Evolutionary conservation across 495 filamentous ascomycete species (phyloP), one percentile per base, ranked within the genome.

Genomic region (Letharia lupina): DNA sequence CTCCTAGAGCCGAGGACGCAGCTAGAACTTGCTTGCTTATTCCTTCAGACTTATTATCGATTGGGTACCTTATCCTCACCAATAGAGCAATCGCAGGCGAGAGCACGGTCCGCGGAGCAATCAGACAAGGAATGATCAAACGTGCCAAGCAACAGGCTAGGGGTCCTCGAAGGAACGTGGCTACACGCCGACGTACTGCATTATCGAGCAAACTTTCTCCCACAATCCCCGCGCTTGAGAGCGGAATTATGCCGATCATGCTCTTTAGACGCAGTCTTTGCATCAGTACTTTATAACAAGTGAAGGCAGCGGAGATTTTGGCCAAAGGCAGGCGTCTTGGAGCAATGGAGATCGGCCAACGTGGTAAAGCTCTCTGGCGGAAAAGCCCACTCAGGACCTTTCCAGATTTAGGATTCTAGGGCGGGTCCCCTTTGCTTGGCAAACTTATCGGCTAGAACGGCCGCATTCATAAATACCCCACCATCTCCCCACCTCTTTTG

Each of bases 191-290:
- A 64, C 62, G 62, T 39, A n/a, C n/a, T n/a, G 50, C 48, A 44
- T 20, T n/a, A 56, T 56, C 35, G 62, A 64, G 50, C 62, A 57
- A 64, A 52, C 23, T 57, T 57, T 64, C 12, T 2, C 12, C 12
- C 40, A 10, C 40, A 2, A 2, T 10, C 37, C 45, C 48, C 50
- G 56, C 37, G 48, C 18, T 64, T 44, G 47, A 31, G 15, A 56
- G 37, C 12, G 18, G 45, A 9, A 18, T 23, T 20, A 20, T 48
- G 45, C 23, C 23, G 45, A 48, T 48, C 45, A 48, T 9, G 40
- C 23, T 23, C 20, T 48, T 20, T 5, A 23, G 1, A n/a, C 20
- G 20, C 20, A 48, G 20, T 9, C 45, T 23, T 48, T 11, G 20
- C 20, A 48, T 48, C 45, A n/a, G 45, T 9, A 23, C 23, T 28